Percentiles rank a stretch among this genome's conserved stretches.
These are phyloP conservation scores for Claviceps digitariae DNA, from an alignment of 2,329 filamentous ascomycete species.

Conservation along the genomic window DNA sequence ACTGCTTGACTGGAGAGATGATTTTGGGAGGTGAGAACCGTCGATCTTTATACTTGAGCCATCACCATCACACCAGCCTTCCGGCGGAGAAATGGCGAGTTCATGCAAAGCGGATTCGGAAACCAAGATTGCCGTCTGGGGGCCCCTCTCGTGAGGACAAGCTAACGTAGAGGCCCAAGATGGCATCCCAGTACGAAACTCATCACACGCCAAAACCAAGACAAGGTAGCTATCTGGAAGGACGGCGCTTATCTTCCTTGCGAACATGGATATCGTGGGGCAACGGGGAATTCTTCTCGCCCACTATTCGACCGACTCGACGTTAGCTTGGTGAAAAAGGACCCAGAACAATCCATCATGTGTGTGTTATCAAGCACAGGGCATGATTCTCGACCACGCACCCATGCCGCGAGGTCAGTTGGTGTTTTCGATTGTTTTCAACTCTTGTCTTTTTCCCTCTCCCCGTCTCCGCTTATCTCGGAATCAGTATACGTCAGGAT, in stretches of 20 bases:
- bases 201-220: neutral
- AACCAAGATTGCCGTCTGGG: no score
- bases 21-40: neutral
- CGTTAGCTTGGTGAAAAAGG: neutral
- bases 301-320: neutral
- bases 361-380: neutral
- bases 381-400: neutral
- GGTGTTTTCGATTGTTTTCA: neutral
- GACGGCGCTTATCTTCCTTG: neutral
- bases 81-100: neutral
- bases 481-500: no score
- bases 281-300: neutral
- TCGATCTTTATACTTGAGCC: neutral
- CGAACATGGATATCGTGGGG: neutral
- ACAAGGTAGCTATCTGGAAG: neutral
- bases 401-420: neutral
- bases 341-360: neutral
- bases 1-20: neutral
- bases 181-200: no score
- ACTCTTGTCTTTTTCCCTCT: neutral
- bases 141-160: no score
- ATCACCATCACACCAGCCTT: neutral
- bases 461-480: neutral
- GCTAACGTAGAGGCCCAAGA: no score
- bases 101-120: neutral